These are phyloP conservation scores for Claviceps sp. DNA, from an alignment of 2,329 filamentous ascomycete genomes.

Conservation along the genomic window DNA sequence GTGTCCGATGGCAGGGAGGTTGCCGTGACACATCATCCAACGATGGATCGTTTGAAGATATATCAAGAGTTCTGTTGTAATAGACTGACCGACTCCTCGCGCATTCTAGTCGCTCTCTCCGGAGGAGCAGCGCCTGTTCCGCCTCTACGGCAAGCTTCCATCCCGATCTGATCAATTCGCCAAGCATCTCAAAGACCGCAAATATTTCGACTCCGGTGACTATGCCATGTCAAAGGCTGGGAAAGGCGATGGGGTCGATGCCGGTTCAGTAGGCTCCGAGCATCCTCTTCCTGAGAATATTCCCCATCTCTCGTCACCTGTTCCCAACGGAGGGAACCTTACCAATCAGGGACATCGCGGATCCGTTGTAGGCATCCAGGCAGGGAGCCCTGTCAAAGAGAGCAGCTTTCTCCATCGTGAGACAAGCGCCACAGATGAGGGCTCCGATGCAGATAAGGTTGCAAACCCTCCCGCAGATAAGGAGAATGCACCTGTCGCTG, in stretches of 20 bases:
- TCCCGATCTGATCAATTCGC: slow-evolving; percentile 92
- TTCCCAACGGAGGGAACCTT: slow-evolving; percentile 22
- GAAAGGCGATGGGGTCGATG: slow-evolving; percentile 87
- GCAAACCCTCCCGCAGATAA: slow-evolving; percentile 17
- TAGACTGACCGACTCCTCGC: neutral
- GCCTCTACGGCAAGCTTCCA: slow-evolving; percentile 93
- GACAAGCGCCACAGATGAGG: slow-evolving; percentile 47
- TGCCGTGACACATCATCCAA: neutral
- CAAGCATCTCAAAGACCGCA: slow-evolving; percentile 98
- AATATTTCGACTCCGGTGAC: slow-evolving; percentile 95
- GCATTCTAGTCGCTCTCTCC: slow-evolving; percentile 63
- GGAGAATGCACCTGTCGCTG: slow-evolving; percentile 23
- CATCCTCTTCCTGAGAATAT: slow-evolving; percentile 94
- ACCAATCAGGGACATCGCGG: slow-evolving; percentile 24
- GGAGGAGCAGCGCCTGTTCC: slow-evolving; percentile 93
- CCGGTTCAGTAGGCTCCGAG: slow-evolving; percentile 85
- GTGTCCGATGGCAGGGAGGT: neutral
- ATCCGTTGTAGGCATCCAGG: slow-evolving; percentile 36
- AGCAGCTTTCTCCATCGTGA: slow-evolving; percentile 74
- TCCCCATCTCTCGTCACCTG: slow-evolving; percentile 67
- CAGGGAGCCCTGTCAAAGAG: slow-evolving; percentile 80
- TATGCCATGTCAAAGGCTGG: slow-evolving; percentile 95
- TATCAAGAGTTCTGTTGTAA: neutral
- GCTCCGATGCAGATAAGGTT: slow-evolving; percentile 16
- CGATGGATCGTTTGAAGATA: neutral